A percentile compares a stretch with the other conserved stretches of the same genome.
These are phyloP conservation scores for Lonicera japonica DNA, from an alignment of 129 eudicot genomes.

Conservation along the genomic window DNA sequence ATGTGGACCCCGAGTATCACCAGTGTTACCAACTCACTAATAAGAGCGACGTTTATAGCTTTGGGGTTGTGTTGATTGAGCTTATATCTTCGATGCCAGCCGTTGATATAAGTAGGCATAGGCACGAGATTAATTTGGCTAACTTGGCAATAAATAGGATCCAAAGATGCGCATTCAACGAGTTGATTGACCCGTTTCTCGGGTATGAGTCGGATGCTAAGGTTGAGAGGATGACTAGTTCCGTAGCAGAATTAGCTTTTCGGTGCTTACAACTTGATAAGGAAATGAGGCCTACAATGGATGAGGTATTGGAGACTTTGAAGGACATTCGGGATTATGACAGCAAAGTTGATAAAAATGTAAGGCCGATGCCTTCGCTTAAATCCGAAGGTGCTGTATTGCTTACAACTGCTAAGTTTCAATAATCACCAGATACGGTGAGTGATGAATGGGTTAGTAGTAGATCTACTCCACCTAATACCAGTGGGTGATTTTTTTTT, in stretches of 20 bases:
- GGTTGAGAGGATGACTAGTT: constrained; percentile 50
- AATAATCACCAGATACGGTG: constrained; percentile 43
- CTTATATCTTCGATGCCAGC: constrained; percentile 84
- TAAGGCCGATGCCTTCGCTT: constrained; percentile 25
- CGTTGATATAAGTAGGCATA: constrained; percentile 58
- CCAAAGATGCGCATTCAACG: constrained; percentile 42
- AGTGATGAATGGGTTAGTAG: constrained; percentile 43
- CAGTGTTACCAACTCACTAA: constrained; percentile 69
- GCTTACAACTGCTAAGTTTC: constrained; percentile 27
- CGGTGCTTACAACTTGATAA: constrained; percentile 75
- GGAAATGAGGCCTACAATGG: constrained; percentile 81
- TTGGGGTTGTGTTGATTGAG: constrained; percentile 83
- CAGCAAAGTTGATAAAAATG: constrained; percentile 7
- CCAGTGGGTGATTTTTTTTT: constrained; percentile 10
- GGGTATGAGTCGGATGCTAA: constrained; percentile 41
- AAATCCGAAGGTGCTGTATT: constrained; percentile 39
- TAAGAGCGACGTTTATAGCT: constrained; percentile 93
- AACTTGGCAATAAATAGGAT: constrained; percentile 68
- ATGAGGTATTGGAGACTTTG: constrained; percentile 46
- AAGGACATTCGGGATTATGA: constrained; percentile 33
- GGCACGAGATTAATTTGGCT: constrained; percentile 71
- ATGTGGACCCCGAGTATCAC: constrained; percentile 76
- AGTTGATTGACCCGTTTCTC: constrained; percentile 52
- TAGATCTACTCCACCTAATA: constrained; percentile 34
- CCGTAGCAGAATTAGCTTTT: constrained; percentile 75